Evolutionary conservation across 805 yeast genomes (phyloP), one percentile per base, ranked within the genome.

Genomic region (Maudiozyma bulderi): DNA sequence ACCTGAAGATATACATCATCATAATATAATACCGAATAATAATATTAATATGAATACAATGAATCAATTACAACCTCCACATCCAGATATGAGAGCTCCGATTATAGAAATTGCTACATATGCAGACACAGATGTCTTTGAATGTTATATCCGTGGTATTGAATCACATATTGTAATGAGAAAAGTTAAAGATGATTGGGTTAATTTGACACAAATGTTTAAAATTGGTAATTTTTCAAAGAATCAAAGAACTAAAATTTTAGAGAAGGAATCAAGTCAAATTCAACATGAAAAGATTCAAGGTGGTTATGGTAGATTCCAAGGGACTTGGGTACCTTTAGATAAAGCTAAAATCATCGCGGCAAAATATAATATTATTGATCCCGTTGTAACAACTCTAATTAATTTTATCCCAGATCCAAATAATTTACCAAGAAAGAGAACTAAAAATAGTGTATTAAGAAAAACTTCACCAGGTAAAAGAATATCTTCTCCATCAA

Each of bases 131-230:
- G 80, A 76, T 47, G 81, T 76, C 6, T 74, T 65, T 60, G 89
- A 83, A 61, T 77, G 81, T 61, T 81, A 81, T 44, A 76, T 86
- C 40, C 72, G 77, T 34, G 86, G 82, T 47, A 57, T 48, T 40
- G 67, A 59, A 49, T 56, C 64, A 9, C 53, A 61, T 15, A 59
- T 66, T 40, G 63, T 64, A 2, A 93, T 93, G 98, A 78, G 98
- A 58, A 74, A 98, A 50, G 82, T 86, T 52, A 74, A 77, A 45
- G 99, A 93, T 64, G 86, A 90, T 57, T 93, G 98, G 98, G 88
- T 93, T 48, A 86, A 86, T 61, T 88, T 89, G 26, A 86, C 95
- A 0, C 95, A 86, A 62, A 82, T 85, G 37, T 70, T 86, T 56
- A 85, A 86, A 61, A 80, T 85, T 51, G 89, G 90, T 37, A 79